Conservation (phyloP, 495 filamentous ascomycete species). For the Cryomyces minteri region DNA sequence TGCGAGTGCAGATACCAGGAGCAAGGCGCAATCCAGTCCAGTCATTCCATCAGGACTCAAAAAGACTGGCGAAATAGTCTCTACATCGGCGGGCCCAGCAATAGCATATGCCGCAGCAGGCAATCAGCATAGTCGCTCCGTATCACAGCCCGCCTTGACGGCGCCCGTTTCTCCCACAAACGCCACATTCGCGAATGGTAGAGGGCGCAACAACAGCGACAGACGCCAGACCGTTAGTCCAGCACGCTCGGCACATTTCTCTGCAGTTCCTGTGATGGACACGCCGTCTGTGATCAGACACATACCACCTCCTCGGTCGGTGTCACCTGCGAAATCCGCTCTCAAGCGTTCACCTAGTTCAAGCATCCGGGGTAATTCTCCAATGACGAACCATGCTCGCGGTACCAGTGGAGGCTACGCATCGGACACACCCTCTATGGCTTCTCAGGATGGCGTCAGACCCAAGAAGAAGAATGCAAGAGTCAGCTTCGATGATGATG, state of each 20-base stretch:
- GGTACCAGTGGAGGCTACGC: conserved; percentile 28
- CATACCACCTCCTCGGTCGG: conserved; percentile 57
- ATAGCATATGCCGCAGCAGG: too few species aligned
- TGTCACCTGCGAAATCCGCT: conserved; percentile 76
- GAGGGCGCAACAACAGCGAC: not conserved
- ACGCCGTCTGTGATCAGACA: conserved; percentile 35
- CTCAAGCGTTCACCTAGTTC: conserved; percentile 34
- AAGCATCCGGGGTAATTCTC: conserved; percentile 4
- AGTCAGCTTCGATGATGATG: conserved; percentile 75
- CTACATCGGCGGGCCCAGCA: too few species aligned
- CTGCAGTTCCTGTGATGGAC: conserved; percentile 34
- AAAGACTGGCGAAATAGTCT: too few species aligned
- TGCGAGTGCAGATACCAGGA: not conserved
- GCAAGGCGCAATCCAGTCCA: not conserved
- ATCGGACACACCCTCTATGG: conserved; percentile 38
- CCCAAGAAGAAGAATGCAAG: conserved; percentile 44
- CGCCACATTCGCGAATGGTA: too few species aligned
- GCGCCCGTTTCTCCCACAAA: too few species aligned
- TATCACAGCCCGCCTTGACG: too few species aligned
- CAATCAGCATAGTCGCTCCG: too few species aligned
- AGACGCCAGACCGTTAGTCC: conserved; percentile 38
- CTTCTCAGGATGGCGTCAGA: conserved; percentile 37
- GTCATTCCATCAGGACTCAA: too few species aligned
- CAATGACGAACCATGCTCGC: conserved; percentile 10
- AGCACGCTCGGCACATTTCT: conserved; percentile 56